phyloP scores from a whole-genome alignment of 371 early-diverging fungal genomes.

The Zopfochytrium polystomum region DNA sequence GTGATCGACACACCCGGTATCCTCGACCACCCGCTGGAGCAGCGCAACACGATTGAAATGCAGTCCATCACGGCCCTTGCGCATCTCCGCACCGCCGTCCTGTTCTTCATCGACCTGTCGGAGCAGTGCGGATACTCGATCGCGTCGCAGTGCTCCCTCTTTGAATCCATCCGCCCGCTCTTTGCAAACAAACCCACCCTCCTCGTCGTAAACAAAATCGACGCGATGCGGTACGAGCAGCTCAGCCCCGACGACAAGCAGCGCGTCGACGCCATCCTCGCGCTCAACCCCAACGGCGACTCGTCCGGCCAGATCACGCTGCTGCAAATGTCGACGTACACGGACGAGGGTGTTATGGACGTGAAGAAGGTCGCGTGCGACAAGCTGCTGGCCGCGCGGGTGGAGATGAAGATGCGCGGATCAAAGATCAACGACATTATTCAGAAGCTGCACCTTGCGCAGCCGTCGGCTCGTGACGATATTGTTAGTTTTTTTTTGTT shows the following conservation, averaged over 20 bases:
- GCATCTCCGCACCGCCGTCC: slow-evolving; percentile 95
- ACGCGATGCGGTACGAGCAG: slow-evolving; percentile 81
- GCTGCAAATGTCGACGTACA: slow-evolving; percentile 82
- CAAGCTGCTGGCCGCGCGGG: slow-evolving; percentile 84
- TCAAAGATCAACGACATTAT: slow-evolving; percentile 88
- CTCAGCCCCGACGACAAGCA: slow-evolving; percentile 70
- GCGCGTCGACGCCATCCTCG: slow-evolving; percentile 70
- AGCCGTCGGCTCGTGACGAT: slow-evolving; percentile 83
- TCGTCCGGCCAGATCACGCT: slow-evolving; percentile 76
- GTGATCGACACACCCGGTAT: slow-evolving; percentile 99
- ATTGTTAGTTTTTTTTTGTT: slow-evolving; percentile 37
- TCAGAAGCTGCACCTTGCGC: slow-evolving; percentile 91
- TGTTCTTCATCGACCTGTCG: slow-evolving; percentile 99
- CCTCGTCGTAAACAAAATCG: slow-evolving; percentile 97
- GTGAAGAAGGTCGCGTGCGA: slow-evolving; percentile 93
- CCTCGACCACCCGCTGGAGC: slow-evolving; percentile 98
- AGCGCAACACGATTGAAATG: slow-evolving; percentile 99
- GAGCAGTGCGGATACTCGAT: slow-evolving; percentile 99
- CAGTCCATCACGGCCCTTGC: slow-evolving; percentile 99
- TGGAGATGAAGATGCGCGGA: slow-evolving; percentile 91
- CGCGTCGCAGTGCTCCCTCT: slow-evolving; percentile 89
- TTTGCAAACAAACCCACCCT: slow-evolving; percentile 98
- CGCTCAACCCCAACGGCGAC: slow-evolving; percentile 43
- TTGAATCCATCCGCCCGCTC: slow-evolving; percentile 95
- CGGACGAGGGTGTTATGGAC: slow-evolving; percentile 95